Conservation (phyloP, 129 eudicot genomes). For the Flaveria bidentis region DNA sequence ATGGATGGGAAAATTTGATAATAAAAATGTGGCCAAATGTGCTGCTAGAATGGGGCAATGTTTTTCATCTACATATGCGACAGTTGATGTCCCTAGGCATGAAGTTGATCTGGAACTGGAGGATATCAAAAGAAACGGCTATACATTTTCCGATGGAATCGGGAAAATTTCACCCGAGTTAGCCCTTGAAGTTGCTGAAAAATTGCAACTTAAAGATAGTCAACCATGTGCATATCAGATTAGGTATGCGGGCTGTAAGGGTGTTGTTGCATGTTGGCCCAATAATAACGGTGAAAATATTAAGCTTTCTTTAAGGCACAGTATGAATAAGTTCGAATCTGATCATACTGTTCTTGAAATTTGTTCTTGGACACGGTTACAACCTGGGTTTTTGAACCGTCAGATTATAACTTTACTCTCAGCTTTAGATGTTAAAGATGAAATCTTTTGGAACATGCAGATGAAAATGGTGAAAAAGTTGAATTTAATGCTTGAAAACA, state of each 20-base stretch:
- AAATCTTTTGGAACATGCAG: slow-evolving; percentile 18
- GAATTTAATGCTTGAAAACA: slow-evolving; percentile 9
- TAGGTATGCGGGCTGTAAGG: slow-evolving; percentile 68
- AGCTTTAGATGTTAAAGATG: slow-evolving; percentile 8
- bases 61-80: slow-evolving; percentile 21
- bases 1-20: slow-evolving; percentile 15
- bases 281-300: slow-evolving; percentile 21
- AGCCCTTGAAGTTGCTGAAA: slow-evolving; percentile 19
- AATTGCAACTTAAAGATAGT: slow-evolving; percentile 3
- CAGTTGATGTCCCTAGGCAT: slow-evolving; percentile 16
- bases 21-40: slow-evolving; percentile 13
- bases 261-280: slow-evolving; percentile 64
- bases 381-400: slow-evolving; percentile 63
- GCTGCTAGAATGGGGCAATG: slow-evolving; percentile 26
- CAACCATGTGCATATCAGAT: slow-evolving; percentile 63
- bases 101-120: not conserved
- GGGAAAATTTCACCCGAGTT: slow-evolving; percentile 18
- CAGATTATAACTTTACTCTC: slow-evolving; percentile 51
- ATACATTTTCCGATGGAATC: slow-evolving; percentile 11
- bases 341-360: slow-evolving; percentile 56
- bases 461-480: slow-evolving; percentile 12
- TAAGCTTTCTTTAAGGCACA: slow-evolving; percentile 46
- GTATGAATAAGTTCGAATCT: slow-evolving; percentile 68
- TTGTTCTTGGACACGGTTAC: slow-evolving; percentile 70
- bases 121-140: not conserved